Percentiles rank a stretch among this genome's conserved stretches.
Evolutionary conservation across 805 yeast genomes (phyloP).

Genomic region (Barnettozyma botsteinii): DNA sequence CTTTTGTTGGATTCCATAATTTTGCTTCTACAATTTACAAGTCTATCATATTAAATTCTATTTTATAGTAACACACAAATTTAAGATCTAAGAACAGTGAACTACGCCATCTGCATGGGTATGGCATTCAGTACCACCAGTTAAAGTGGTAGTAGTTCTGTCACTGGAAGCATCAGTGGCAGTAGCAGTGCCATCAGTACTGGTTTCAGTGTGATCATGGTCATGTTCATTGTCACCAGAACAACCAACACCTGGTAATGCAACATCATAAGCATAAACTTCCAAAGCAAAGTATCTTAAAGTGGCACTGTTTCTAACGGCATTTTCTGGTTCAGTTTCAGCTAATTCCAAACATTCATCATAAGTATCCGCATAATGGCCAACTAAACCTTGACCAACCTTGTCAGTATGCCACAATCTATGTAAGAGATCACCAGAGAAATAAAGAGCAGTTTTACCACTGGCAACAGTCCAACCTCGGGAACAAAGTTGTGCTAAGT

Average conservation of each 20-base stretch:
- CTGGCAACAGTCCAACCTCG: conserved; percentile 28
- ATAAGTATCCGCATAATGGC: conserved; percentile 32
- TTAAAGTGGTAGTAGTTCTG: conserved; percentile 5
- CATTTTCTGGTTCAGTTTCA: conserved; percentile 26
- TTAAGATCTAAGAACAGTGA: conserved; percentile 14
- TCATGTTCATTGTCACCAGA: conserved; percentile 14
- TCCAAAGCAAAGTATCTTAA: conserved; percentile 29
- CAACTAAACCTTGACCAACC: conserved; percentile 29
- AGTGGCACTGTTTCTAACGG: conserved; percentile 32
- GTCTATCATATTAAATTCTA: too few relatives aligned
- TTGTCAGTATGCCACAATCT: conserved; percentile 33
- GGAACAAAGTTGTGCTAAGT: conserved; percentile 30
- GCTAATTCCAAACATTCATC: conserved; percentile 33
- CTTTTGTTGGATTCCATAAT: too few relatives aligned
- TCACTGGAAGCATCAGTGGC: background rate
- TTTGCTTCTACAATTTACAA: too few relatives aligned
- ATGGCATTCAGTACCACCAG: conserved; percentile 18
- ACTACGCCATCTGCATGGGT: conserved; percentile 18
- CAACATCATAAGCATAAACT: conserved; percentile 24
- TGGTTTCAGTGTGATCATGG: conserved; percentile 3
- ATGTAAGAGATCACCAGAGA: conserved; percentile 35
- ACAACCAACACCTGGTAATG: conserved; percentile 29
- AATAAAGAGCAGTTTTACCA: conserved; percentile 25
- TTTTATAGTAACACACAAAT: too few relatives aligned
- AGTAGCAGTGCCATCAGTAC: background rate